Percentiles rank a stretch among this genome's conserved stretches.
Evolutionary conservation across 495 filamentous ascomycete species (phyloP).

Genomic region (Antarctomyces pellizariae): DNA sequence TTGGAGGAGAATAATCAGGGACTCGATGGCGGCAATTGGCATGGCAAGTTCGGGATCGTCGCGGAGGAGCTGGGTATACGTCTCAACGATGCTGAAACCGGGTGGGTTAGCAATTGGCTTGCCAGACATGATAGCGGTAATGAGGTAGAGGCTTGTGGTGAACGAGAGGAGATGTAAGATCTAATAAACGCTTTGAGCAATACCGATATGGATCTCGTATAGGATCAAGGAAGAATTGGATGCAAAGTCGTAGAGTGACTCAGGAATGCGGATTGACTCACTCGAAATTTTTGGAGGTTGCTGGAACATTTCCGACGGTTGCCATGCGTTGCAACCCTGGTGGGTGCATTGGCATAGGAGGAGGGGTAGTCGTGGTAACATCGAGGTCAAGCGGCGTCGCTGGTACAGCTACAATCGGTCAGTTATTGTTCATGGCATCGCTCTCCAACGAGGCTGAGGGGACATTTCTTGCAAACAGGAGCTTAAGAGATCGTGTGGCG

Average conservation of each 20-base stretch:
- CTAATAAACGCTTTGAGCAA: no score
- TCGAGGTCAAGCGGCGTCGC: no score
- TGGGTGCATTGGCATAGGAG: conserved; percentile 8
- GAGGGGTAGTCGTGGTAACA: conserved; percentile 11
- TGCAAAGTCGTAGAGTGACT: no score
- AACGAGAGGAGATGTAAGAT: no score
- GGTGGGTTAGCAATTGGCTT: no score
- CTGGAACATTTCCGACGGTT: conserved; percentile 7
- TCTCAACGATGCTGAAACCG: conserved; percentile 26
- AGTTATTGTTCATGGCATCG: neutral
- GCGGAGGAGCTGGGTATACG: conserved; percentile 25
- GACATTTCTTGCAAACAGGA: no score
- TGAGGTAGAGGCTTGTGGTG: no score
- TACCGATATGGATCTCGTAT: no score
- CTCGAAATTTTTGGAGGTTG: conserved; percentile 8
- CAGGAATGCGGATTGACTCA: no score
- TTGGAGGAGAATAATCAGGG: conserved; percentile 63
- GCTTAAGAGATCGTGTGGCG: no score
- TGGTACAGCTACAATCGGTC: conserved; percentile 1
- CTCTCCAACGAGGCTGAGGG: conserved; percentile 8
- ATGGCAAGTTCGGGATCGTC: conserved; percentile 71
- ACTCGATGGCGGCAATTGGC: conserved; percentile 89
- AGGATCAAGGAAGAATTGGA: no score
- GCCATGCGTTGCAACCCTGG: conserved; percentile 10
- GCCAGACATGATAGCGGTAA: no score